A percentile compares a stretch with the other conserved stretches of the same genome.
phyloP scores from a whole-genome alignment of 2,329 filamentous ascomycete species.

The Elsinoe necatrix region DNA sequence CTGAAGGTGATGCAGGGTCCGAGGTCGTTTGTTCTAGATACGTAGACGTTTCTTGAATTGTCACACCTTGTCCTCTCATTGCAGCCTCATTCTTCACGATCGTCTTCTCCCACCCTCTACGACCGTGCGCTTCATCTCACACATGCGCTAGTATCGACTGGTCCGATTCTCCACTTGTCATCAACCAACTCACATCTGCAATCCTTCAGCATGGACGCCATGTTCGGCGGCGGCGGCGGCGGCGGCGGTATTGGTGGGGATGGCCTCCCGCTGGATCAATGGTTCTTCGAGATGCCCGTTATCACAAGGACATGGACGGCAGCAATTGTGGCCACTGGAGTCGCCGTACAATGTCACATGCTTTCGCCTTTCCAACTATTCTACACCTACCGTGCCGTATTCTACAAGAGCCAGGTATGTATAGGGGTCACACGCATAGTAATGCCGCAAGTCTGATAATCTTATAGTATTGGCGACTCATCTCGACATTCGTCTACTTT shows the following conservation, averaged over 20 bases:
- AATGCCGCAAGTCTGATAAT: slow-evolving; percentile 32
- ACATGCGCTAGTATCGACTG: neutral
- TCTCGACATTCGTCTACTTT: slow-evolving; percentile 96
- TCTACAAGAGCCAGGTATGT: slow-evolving; percentile 78
- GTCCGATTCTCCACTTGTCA: too few species aligned
- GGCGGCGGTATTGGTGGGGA: slow-evolving; percentile 28
- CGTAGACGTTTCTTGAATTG: neutral
- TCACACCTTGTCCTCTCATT: neutral
- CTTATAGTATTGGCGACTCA: slow-evolving; percentile 78
- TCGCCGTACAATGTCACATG: slow-evolving; percentile 86
- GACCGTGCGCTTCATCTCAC: neutral
- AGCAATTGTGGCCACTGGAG: slow-evolving; percentile 76
- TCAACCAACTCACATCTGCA: neutral
- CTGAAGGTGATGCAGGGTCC: slow-evolving; percentile 6
- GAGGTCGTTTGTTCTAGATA: neutral
- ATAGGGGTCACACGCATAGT: slow-evolving; percentile 11
- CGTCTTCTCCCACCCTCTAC: neutral
- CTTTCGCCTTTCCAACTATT: slow-evolving; percentile 92
- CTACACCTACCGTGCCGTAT: slow-evolving; percentile 90
- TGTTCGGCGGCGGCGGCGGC: slow-evolving; percentile 29
- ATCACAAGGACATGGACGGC: slow-evolving; percentile 97
- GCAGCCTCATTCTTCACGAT: too few species aligned
- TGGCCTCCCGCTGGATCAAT: slow-evolving; percentile 70
- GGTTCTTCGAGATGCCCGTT: slow-evolving; percentile 98
- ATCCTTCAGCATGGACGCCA: slow-evolving; percentile 37